Evolutionary conservation across 352 stramenopile genomes (phyloP), one percentile per base, ranked within the genome.

Genomic region (Phytophthora quininea): DNA sequence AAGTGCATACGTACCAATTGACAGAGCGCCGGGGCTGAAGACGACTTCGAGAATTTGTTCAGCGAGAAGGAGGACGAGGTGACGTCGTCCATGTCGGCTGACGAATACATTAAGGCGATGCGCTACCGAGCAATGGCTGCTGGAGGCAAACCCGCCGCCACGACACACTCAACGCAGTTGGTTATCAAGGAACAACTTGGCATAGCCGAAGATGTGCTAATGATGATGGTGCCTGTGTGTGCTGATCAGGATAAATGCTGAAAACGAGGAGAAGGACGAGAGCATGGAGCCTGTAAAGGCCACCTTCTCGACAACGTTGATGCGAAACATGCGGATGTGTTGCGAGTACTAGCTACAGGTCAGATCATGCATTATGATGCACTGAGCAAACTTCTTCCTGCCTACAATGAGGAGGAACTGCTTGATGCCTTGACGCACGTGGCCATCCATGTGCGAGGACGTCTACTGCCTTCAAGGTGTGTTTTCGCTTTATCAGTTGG

Each of bases 21-120:
- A 52, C 51, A 79, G 72, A 79, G 64, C 27, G 57, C 59, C 49
- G 74, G 69, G 7, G 78, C 77, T 24, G 80, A 89, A 11, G 78
- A 89, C 31, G 88, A 92, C 64, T 95, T 95, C 54, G 88, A 95
- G 59, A 88, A 86, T 55, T 51, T 95, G 45, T 93, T 95, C 61
- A 93, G 88, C 50, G 88, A 95, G 63, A 82, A 85, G 45, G 86
- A 95, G 59, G 82, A 90, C 38, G 84, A 89, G 31, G 77, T 95
- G 15, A 71, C 74, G 50, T 92, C 85, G 15, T 81, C 75, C 1
- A 88, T 92, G 80, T 85, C 88, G 3, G 50, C 82, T 0, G 74
- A 81, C 0, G 77, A 90, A 62, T 95, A 93, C 65, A 78, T 95
- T 4, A 84, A 87, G 56, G 83, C 87, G 9, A 63, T 95, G 64